Conservation (phyloP, 176 grass and related monocot genomes). For the Ananas comosus region DNA sequence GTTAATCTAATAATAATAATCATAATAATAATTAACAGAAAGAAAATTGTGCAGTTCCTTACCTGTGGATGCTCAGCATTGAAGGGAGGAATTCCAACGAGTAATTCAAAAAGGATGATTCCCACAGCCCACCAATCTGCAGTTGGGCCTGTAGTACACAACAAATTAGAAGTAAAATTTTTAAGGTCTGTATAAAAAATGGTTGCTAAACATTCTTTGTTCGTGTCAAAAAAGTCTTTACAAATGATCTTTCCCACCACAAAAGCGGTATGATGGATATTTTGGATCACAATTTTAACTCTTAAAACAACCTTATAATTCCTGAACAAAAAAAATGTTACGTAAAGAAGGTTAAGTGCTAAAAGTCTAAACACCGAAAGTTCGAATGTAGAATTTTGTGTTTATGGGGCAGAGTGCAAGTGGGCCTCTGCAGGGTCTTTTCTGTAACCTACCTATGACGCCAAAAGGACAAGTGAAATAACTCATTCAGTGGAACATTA, state of each 20-base stretch:
- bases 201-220: neutral
- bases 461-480: neutral
- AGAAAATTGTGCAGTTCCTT: neutral
- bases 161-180: constrained; percentile 7
- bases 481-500: too few species aligned
- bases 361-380: too few species aligned
- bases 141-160: constrained; percentile 45
- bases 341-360: neutral
- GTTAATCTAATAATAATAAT: too few species aligned
- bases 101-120: constrained; percentile 92
- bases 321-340: neutral
- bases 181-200: neutral
- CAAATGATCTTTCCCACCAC: too few species aligned
- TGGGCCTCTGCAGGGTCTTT: too few species aligned
- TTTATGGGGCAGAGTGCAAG: neutral
- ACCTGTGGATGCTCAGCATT: constrained; percentile 98
- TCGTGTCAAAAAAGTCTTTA: too few species aligned
- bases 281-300: too few species aligned
- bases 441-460: too few species aligned
- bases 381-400: neutral
- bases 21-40: neutral
- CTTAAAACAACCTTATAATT: too few species aligned
- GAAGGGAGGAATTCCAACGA: constrained; percentile 93
- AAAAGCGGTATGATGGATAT: too few species aligned
- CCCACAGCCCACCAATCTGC: constrained; percentile 99